Percentiles rank a stretch among this genome's conserved stretches.
phyloP scores from a whole-genome alignment of 1,284 basidiomycete genomes.

The Trichosporon sp. region DNA sequence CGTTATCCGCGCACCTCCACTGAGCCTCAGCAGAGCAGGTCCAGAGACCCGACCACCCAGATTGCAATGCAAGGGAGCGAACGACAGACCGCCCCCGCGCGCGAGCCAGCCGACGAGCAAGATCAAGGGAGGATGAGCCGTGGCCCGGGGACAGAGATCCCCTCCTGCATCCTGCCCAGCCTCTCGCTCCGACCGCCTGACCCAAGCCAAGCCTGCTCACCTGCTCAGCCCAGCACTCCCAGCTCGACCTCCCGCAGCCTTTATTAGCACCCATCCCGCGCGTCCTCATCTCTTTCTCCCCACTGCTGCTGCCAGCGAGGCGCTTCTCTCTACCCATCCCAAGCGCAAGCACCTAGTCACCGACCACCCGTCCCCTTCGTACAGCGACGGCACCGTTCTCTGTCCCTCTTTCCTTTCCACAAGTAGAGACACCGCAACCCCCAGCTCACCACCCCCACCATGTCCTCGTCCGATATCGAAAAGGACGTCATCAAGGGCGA shows the following conservation, averaged over 20 bases:
- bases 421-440: background rate
- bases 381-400: background rate
- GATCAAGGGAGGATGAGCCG: background rate
- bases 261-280: background rate
- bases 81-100: background rate
- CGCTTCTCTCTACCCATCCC: background rate
- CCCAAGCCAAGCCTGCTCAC: background rate
- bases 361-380: background rate
- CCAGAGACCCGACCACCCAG: background rate
- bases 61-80: background rate
- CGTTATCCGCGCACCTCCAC: background rate
- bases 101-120: background rate
- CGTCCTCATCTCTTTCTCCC: background rate
- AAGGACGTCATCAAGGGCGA: slow-evolving; percentile 9
- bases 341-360: background rate
- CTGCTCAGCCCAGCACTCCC: background rate
- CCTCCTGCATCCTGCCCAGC: background rate
- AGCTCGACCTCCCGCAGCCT: background rate
- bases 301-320: background rate
- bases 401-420: background rate
- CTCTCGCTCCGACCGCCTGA: slow-evolving; percentile 1
- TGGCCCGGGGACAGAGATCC: slow-evolving; percentile 1
- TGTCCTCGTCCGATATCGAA: slow-evolving; percentile 12
- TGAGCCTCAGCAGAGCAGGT: background rate
- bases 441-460: background rate